These are phyloP conservation scores for Phyllosticta citrichinensis DNA, from an alignment of 2,329 filamentous ascomycete species.

Conservation along the genomic window DNA sequence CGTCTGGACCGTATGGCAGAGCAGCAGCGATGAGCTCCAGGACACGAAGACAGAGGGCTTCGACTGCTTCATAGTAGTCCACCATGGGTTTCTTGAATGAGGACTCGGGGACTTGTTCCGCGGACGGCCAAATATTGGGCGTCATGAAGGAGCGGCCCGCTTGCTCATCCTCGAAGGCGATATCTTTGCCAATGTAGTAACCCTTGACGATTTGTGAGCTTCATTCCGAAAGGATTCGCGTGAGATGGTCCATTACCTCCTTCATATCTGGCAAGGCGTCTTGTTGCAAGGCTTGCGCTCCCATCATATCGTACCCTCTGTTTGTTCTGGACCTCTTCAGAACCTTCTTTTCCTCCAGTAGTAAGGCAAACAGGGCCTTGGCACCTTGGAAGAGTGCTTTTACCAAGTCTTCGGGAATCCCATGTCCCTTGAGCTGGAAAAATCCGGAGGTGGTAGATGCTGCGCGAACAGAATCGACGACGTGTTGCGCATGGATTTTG, in stretches of 20 bases:
- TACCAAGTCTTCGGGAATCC: neutral
- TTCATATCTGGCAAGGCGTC: conserved; percentile 12
- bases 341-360: conserved; percentile 1
- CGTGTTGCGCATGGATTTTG: neutral
- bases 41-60: neutral
- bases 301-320: conserved; percentile 12
- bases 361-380: conserved; percentile 2
- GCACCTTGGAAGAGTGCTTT: conserved; percentile 2
- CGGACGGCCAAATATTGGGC: conserved; percentile 6
- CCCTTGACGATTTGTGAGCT: neutral
- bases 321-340: conserved; percentile 2
- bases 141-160: conserved; percentile 3
- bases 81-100: neutral
- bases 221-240: neutral
- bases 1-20: neutral
- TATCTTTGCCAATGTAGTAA: conserved; percentile 7
- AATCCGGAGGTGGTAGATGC: conserved; percentile 5
- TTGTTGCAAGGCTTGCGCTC: conserved; percentile 10
- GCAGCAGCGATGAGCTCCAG: conserved; percentile 1
- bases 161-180: neutral
- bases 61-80: conserved; percentile 1
- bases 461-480: neutral
- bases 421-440: conserved; percentile 6
- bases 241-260: conserved; percentile 6
- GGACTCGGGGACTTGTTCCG: neutral